A percentile compares a stretch with the other conserved stretches of the same genome.
Evolutionary conservation across 2,329 filamentous ascomycete species (phyloP).

Genomic region (Pyricularia sp.): DNA sequence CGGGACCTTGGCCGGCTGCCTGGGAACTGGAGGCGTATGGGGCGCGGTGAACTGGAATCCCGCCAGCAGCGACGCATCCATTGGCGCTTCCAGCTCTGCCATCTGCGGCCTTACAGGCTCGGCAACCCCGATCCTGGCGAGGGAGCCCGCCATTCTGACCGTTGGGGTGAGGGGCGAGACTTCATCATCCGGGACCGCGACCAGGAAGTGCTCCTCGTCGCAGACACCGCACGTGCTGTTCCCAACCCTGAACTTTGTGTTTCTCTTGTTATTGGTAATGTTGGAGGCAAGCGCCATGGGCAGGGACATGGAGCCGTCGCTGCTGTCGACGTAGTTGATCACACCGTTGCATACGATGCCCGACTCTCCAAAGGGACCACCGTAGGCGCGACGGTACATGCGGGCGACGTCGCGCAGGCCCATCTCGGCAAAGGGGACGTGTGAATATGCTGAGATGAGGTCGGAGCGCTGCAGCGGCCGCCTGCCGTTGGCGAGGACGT

Average conservation of each 20-base stretch:
- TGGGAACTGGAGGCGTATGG: not conserved
- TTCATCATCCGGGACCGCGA: not conserved
- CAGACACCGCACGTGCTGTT: slow-evolving; percentile 3
- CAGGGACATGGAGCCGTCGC: not conserved
- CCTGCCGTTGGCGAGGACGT: slow-evolving; percentile 44
- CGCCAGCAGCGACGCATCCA: slow-evolving; percentile 3
- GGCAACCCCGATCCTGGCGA: not conserved
- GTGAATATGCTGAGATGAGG: slow-evolving; percentile 44
- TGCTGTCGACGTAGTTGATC: slow-evolving; percentile 8
- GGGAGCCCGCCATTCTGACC: not conserved
- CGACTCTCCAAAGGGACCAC: slow-evolving; percentile 32
- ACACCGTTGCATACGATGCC: slow-evolving; percentile 32
- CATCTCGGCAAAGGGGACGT: slow-evolving; percentile 39
- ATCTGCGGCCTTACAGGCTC: slow-evolving; percentile 2
- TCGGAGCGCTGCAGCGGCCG: slow-evolving; percentile 38
- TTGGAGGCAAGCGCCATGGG: slow-evolving; percentile 12
- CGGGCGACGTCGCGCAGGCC: slow-evolving; percentile 44
- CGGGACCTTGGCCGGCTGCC: slow-evolving; percentile 16
- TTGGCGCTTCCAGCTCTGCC: slow-evolving; percentile 10
- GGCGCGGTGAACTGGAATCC: slow-evolving; percentile 9
- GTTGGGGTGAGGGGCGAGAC: not conserved
- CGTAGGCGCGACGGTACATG: slow-evolving; percentile 49
- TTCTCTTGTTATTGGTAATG: not conserved
- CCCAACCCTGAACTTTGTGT: not conserved
- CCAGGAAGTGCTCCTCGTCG: not conserved